phyloP scores from a whole-genome alignment of 805 yeast species.

The Sungouiella thailandica region DNA sequence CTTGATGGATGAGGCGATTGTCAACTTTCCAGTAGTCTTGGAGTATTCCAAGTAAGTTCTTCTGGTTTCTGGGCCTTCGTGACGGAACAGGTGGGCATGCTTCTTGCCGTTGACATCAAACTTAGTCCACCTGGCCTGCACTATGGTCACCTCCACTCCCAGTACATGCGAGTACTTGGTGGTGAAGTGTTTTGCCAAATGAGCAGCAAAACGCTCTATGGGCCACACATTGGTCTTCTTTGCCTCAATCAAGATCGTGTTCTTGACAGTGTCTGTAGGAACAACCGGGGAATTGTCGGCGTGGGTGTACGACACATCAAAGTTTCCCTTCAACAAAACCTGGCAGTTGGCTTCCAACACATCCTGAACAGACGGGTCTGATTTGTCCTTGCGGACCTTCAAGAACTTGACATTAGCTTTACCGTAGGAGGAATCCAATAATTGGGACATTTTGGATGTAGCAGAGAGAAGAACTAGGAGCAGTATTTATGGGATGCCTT shows the following conservation, averaged over 20 bases:
- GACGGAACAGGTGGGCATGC: constrained; percentile 80
- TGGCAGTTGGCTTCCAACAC: constrained; percentile 81
- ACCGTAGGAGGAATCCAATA: constrained; percentile 64
- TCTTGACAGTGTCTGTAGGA: constrained; percentile 92
- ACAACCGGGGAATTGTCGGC: constrained; percentile 89
- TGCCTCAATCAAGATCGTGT: constrained; percentile 81
- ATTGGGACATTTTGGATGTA: constrained; percentile 8
- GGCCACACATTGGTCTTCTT: constrained; percentile 84
- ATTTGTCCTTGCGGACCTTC: constrained; percentile 76
- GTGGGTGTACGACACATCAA: constrained; percentile 75
- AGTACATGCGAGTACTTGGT: constrained; percentile 71
- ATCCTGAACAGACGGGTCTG: constrained; percentile 69
- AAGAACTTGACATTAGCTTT: constrained; percentile 90
- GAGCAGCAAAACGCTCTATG: constrained; percentile 84
- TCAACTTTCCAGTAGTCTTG: constrained; percentile 47
- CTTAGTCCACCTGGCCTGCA: constrained; percentile 78
- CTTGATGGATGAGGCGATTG: constrained; percentile 63
- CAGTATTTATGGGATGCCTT: not conserved
- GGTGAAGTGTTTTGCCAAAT: constrained; percentile 76
- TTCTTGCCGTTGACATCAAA: constrained; percentile 65
- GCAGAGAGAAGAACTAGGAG: not conserved
- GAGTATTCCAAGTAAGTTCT: constrained; percentile 49
- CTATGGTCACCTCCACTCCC: constrained; percentile 61
- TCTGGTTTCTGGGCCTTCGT: constrained; percentile 81
- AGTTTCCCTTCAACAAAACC: constrained; percentile 69